phyloP scores from a whole-genome alignment of 768 basidiomycete species.

The Trametes coccinea region DNA sequence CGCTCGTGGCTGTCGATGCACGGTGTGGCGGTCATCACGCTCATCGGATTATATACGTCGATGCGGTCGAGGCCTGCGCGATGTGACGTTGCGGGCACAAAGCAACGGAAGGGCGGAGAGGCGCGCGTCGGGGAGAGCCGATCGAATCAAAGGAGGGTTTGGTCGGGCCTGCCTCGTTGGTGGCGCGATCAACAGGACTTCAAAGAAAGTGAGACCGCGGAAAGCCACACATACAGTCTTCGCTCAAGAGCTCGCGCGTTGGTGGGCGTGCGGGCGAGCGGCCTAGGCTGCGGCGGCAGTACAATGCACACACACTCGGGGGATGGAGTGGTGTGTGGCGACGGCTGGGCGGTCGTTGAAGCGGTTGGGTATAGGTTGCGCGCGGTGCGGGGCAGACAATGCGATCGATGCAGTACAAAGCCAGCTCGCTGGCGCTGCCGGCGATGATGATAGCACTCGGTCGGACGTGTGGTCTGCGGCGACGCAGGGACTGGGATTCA shows the following conservation, averaged over 20 bases:
- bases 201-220: constrained; percentile 6
- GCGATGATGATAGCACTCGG: neutral
- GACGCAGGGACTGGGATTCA: constrained; percentile 11
- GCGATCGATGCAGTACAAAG: constrained; percentile 3
- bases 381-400: neutral
- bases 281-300: neutral
- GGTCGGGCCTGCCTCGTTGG: constrained; percentile 3
- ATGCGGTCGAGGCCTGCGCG: neutral
- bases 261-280: neutral
- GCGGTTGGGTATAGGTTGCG: neutral
- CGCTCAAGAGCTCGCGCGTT: constrained; percentile 8
- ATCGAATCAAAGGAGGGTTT: constrained; percentile 14
- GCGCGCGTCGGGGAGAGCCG: neutral
- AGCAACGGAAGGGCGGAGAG: neutral
- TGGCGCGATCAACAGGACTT: constrained; percentile 17
- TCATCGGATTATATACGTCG: constrained; percentile 5
- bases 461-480: neutral
- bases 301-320: constrained; percentile 2
- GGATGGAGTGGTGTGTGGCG: too few relatives aligned
- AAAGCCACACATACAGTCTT: constrained; percentile 16
- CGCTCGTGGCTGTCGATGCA: constrained; percentile 4
- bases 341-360: too few relatives aligned
- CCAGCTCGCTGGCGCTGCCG: neutral
- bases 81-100: constrained; percentile 13
- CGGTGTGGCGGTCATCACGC: constrained; percentile 11